Evolutionary conservation across 2,329 filamentous ascomycete species (phyloP).

Genomic region (Aplosporella prunicola): DNA sequence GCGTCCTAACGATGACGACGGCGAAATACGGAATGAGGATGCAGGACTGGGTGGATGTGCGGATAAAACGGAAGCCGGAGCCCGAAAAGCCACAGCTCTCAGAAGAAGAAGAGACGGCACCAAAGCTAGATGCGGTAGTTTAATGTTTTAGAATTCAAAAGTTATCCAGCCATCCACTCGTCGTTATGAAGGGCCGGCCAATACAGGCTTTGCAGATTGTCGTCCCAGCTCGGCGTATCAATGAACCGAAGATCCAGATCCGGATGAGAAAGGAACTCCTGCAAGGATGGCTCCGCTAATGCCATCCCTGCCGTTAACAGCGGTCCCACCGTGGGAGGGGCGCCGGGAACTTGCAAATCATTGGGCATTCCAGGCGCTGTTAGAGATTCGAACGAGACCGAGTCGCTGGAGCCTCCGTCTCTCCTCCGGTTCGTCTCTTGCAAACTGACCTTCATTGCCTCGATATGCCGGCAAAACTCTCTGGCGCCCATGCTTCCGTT

Average conservation of each 20-base stretch:
- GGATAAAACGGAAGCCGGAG: neutral
- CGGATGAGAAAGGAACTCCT: conserved; percentile 15
- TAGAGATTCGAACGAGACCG: neutral
- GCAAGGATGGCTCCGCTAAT: conserved; percentile 14
- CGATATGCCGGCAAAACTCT: conserved; percentile 15
- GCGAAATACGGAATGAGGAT: conserved; percentile 13
- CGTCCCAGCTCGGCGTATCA: conserved; percentile 13
- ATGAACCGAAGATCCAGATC: conserved; percentile 13
- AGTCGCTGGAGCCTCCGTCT: neutral
- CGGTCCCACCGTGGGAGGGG: conserved; percentile 3
- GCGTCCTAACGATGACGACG: conserved; percentile 12
- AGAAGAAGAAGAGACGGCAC: too few relatives aligned
- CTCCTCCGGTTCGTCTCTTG: neutral
- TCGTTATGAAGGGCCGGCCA: conserved; percentile 12
- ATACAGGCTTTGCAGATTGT: conserved; percentile 13
- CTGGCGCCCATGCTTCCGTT: conserved; percentile 15
- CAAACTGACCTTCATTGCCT: conserved; percentile 15
- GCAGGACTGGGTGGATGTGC: conserved; percentile 14
- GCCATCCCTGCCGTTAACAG: conserved; percentile 16
- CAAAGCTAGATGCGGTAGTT: too few relatives aligned
- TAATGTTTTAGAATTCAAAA: neutral
- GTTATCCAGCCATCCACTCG: conserved; percentile 3
- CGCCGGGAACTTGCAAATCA: neutral
- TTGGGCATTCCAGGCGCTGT: neutral
- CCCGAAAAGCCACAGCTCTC: neutral